These are phyloP conservation scores for Sungouiozyma ichnusensis DNA, from an alignment of 805 yeast genomes.

Conservation along the genomic window DNA sequence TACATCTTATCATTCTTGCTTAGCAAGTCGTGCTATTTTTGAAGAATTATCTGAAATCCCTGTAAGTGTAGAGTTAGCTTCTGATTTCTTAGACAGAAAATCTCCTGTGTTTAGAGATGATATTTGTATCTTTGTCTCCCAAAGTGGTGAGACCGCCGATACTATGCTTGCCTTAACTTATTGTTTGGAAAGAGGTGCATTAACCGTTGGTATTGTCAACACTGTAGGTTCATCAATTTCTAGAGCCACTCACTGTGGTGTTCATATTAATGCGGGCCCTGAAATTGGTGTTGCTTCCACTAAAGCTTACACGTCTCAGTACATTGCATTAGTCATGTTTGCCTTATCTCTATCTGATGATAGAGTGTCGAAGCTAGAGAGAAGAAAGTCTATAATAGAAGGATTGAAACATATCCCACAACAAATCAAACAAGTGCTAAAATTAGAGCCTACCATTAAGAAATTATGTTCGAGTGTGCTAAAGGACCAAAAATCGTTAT, in stretches of 20 bases:
- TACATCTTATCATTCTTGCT: constrained; percentile 95
- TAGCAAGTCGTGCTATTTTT: constrained; percentile 91
- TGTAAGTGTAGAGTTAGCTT: constrained; percentile 83
- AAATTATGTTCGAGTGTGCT: constrained; percentile 61
- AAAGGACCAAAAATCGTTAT: constrained; percentile 73
- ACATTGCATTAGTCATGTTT: constrained; percentile 92
- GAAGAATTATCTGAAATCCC: constrained; percentile 96
- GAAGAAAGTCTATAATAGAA: constrained; percentile 77
- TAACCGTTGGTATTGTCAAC: constrained; percentile 95
- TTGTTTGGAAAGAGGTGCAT: constrained; percentile 93
- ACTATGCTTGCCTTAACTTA: constrained; percentile 89
- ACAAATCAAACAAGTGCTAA: constrained; percentile 70
- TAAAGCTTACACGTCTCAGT: constrained; percentile 97
- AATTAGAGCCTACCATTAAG: constrained; percentile 65
- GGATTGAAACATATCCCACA: constrained; percentile 78
- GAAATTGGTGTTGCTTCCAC: constrained; percentile 99
- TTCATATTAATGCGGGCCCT: constrained; percentile 98
- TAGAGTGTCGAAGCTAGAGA: constrained; percentile 59
- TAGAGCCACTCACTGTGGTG: constrained; percentile 97
- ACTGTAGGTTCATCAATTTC: constrained; percentile 95
- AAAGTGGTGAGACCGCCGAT: constrained; percentile 98
- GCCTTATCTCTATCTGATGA: constrained; percentile 93
- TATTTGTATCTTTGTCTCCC: constrained; percentile 94
- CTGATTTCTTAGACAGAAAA: constrained; percentile 87
- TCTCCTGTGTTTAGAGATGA: constrained; percentile 99